Percentiles rank a stretch among this genome's conserved stretches.
Evolutionary conservation across 1,284 basidiomycete genomes (phyloP).

Genomic region (Ceratobasidium sp.): DNA sequence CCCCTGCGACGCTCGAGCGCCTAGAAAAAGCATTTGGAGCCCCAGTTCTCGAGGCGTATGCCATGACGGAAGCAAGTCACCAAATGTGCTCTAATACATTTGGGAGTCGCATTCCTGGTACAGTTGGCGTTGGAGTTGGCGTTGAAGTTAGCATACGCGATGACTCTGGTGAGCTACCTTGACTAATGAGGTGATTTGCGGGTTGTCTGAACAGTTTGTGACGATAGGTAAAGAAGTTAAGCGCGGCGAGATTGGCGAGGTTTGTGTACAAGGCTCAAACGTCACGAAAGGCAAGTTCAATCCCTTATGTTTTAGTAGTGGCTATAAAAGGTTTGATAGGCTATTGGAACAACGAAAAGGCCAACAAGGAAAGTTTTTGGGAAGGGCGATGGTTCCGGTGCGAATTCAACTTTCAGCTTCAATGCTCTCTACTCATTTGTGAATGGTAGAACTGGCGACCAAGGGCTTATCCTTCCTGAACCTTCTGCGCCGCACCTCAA

Average conservation of each 20-base stretch:
- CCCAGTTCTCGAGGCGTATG: constrained; percentile 57
- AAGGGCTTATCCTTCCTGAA: constrained; percentile 65
- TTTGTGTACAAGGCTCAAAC: constrained; percentile 55
- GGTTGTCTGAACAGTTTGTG: background rate
- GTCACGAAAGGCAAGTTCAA: constrained; percentile 51
- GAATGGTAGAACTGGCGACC: constrained; percentile 61
- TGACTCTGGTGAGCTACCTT: constrained; percentile 40
- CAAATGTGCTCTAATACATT: constrained; percentile 50
- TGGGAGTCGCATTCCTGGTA: constrained; percentile 51
- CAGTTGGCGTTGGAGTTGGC: constrained; percentile 54
- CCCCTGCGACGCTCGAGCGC: constrained; percentile 52
- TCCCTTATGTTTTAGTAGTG: constrained; percentile 6
- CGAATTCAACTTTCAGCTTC: background rate
- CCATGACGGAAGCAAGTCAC: constrained; percentile 54
- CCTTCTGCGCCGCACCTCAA: constrained; percentile 53
- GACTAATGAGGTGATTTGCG: too few relatives aligned
- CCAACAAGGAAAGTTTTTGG: constrained; percentile 49
- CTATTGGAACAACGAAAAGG: constrained; percentile 54
- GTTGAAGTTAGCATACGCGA: constrained; percentile 54
- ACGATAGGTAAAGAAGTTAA: constrained; percentile 47
- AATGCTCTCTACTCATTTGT: background rate
- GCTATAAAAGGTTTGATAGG: constrained; percentile 23
- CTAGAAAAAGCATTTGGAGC: constrained; percentile 55
- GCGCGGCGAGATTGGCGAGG: constrained; percentile 53
- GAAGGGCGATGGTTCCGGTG: constrained; percentile 52